Evolutionary conservation across 345 rosid genomes (phyloP).

Genomic region (Atalantia buxifolia): DNA sequence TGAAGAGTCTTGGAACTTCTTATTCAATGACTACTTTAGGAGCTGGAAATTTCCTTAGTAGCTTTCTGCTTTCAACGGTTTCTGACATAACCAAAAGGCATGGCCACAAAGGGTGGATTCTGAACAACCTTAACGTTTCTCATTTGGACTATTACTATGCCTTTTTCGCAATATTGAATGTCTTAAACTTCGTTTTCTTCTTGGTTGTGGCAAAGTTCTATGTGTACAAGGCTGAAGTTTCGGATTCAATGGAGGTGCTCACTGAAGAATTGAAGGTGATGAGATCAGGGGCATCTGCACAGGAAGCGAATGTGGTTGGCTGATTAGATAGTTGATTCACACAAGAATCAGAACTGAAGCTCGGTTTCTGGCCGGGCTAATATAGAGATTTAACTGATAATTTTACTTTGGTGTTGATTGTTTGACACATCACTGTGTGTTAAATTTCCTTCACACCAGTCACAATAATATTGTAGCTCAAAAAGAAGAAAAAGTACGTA

Average conservation of each 20-base stretch:
- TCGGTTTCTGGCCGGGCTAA: background rate
- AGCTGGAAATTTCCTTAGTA: constrained; percentile 70
- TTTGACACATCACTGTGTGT: background rate
- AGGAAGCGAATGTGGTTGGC: constrained; percentile 15
- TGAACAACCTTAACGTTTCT: constrained; percentile 69
- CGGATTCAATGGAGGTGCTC: constrained; percentile 49
- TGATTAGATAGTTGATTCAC: background rate
- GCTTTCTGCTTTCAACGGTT: constrained; percentile 60
- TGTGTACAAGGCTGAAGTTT: constrained; percentile 66
- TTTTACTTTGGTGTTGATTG: background rate
- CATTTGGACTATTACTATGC: constrained; percentile 73
- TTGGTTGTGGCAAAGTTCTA: constrained; percentile 51
- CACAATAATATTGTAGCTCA: background rate
- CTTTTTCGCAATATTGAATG: constrained; percentile 54
- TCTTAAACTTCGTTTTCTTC: constrained; percentile 60
- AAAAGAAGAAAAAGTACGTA: background rate
- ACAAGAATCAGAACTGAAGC: background rate
- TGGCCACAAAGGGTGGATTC: constrained; percentile 69
- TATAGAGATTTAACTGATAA: background rate
- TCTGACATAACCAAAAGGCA: constrained; percentile 42
- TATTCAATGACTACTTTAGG: constrained; percentile 54
- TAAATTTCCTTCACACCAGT: background rate
- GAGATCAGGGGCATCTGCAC: constrained; percentile 11
- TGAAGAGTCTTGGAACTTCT: constrained; percentile 92
- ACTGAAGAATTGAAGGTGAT: constrained; percentile 42